Evolutionary conservation across 2,329 filamentous ascomycete genomes (phyloP).

Genomic region (Pseudocercospora pini-densiflorae): DNA sequence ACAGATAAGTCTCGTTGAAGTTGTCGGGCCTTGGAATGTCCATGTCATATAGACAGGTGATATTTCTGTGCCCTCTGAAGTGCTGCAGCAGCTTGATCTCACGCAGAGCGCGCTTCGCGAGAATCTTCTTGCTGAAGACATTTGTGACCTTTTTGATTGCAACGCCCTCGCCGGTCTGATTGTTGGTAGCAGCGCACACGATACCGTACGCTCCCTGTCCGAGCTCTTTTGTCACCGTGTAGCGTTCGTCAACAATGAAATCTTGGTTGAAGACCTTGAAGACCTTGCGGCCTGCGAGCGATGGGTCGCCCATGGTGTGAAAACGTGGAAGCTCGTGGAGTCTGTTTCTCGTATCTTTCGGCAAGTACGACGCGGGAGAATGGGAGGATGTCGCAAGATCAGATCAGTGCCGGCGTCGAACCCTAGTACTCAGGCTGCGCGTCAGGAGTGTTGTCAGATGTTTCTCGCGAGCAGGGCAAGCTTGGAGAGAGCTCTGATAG

Average conservation of each 20-base stretch:
- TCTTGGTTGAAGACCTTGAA: conserved; percentile 99
- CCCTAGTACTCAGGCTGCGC: background rate
- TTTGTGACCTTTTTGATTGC: conserved; percentile 99
- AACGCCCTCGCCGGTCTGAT: conserved; percentile 86
- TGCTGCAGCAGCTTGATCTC: conserved; percentile 99
- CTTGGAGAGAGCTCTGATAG: background rate
- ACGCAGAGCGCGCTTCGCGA: conserved; percentile 94
- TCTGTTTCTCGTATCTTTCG: conserved; percentile 5
- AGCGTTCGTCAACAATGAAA: conserved; percentile 97
- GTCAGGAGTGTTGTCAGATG: background rate
- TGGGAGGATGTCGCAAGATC: background rate
- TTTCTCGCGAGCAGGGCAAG: background rate
- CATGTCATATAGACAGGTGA: conserved; percentile 99
- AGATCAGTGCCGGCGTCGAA: background rate
- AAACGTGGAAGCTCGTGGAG: background rate
- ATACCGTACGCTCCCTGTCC: conserved; percentile 99
- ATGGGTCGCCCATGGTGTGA: conserved; percentile 58
- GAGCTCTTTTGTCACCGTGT: conserved; percentile 98
- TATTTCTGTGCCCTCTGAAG: conserved; percentile 73
- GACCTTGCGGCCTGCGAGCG: conserved; percentile 75
- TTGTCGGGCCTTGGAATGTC: conserved; percentile 96
- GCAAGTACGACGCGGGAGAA: background rate
- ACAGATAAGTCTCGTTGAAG: conserved; percentile 99
- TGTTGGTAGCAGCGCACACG: conserved; percentile 94
- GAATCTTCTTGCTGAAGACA: conserved; percentile 99